Conservation (phyloP, 2,329 filamentous ascomycete species). For the Fusarium sp. region DNA sequence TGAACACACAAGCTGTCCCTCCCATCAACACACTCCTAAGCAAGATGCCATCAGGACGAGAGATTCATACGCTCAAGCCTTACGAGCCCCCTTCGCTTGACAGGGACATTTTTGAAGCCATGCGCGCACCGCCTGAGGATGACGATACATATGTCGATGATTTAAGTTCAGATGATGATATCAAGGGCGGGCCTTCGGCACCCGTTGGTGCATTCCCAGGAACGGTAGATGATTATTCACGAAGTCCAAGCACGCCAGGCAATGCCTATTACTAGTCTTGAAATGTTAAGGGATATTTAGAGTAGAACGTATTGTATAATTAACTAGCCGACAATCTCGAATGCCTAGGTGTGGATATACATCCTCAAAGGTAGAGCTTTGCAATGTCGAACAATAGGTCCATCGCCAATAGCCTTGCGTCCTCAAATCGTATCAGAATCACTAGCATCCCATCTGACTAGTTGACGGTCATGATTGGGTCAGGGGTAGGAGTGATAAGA, state of each 20-base stretch:
- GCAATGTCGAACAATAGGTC: background rate
- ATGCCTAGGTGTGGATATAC: background rate
- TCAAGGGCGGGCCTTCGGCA: constrained; percentile 45
- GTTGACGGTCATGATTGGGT: background rate
- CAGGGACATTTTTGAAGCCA: constrained; percentile 70
- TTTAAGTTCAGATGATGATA: constrained; percentile 56
- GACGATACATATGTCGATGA: constrained; percentile 52
- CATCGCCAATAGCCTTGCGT: background rate
- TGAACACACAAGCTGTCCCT: constrained; percentile 84
- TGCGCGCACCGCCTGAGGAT: constrained; percentile 59
- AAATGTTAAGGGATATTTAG: background rate
- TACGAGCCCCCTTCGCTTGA: constrained; percentile 77
- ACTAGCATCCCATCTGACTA: background rate
- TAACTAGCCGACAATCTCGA: background rate
- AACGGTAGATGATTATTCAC: constrained; percentile 55
- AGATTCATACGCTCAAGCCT: constrained; percentile 80
- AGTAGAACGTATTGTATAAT: background rate
- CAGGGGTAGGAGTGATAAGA: background rate
- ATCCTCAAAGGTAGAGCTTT: background rate
- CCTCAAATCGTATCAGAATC: background rate
- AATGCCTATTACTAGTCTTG: constrained; percentile 55
- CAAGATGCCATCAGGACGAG: constrained; percentile 87
- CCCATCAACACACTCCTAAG: constrained; percentile 77
- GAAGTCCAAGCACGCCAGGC: constrained; percentile 47
- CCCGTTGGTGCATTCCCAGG: constrained; percentile 66